phyloP scores from a whole-genome alignment of 2,329 filamentous ascomycete genomes.

The Diaporthe sp. region DNA sequence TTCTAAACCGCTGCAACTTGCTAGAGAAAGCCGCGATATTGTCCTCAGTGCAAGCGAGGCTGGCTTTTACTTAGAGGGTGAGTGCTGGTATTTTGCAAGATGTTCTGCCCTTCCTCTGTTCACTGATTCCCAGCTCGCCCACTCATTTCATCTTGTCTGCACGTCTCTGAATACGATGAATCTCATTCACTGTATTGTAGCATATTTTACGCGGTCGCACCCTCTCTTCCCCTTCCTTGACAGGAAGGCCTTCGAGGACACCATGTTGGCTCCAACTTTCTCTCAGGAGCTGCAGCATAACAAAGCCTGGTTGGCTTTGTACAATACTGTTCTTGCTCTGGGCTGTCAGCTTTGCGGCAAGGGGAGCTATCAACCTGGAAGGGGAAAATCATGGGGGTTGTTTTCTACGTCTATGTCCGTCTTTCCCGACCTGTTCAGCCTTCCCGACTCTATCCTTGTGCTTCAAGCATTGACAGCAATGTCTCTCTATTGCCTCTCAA shows the following conservation, averaged over 20 bases:
- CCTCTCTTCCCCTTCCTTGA: constrained; percentile 56
- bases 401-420: constrained; percentile 52
- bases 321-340: constrained; percentile 53
- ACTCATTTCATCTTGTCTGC: neutral
- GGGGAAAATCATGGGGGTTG: constrained; percentile 54
- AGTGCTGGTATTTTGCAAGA: constrained; percentile 39
- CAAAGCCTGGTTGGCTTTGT: constrained; percentile 53
- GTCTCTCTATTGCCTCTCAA: constrained; percentile 45
- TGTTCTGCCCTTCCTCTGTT: constrained; percentile 12
- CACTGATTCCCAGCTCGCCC: neutral
- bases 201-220: constrained; percentile 56
- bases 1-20: constrained; percentile 5
- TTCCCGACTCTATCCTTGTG: constrained; percentile 47
- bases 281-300: constrained; percentile 43
- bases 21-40: neutral
- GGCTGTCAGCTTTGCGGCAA: constrained; percentile 52
- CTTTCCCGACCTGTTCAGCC: constrained; percentile 49
- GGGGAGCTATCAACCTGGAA: constrained; percentile 54
- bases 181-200: constrained; percentile 36
- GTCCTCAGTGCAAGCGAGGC: constrained; percentile 31
- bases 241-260: constrained; percentile 50
- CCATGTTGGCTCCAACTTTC: constrained; percentile 46
- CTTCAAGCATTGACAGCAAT: constrained; percentile 50
- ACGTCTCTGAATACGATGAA: neutral
- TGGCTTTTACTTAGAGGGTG: constrained; percentile 40